These are phyloP conservation scores for Postia placenta DNA, from an alignment of 768 basidiomycete genomes.

Conservation along the genomic window DNA sequence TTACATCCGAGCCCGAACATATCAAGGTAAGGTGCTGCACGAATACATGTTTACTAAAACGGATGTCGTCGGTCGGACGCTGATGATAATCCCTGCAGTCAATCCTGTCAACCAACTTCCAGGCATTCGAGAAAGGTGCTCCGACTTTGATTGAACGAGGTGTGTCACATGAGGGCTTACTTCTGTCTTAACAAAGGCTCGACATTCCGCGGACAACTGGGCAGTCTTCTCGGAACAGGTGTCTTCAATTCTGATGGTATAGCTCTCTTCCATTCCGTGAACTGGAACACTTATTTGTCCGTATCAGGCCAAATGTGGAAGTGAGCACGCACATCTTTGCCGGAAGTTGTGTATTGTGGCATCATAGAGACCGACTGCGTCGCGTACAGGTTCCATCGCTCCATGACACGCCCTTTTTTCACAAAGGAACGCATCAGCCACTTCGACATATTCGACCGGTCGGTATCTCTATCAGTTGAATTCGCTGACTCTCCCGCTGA, in stretches of 20 bases:
- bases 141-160: too few relatives aligned
- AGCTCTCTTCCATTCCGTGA: too few relatives aligned
- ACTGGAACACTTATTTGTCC: too few relatives aligned
- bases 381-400: constrained; percentile 24
- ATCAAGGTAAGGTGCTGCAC: constrained; percentile 21
- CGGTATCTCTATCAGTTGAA: constrained; percentile 23
- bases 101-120: constrained; percentile 39
- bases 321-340: constrained; percentile 7
- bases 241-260: constrained; percentile 52
- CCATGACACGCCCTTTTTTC: constrained; percentile 33
- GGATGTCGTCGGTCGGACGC: not conserved
- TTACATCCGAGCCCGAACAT: constrained; percentile 9
- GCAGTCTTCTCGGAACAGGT: constrained; percentile 40
- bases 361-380: not conserved
- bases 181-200: constrained; percentile 21
- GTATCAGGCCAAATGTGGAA: constrained; percentile 27
- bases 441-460: constrained; percentile 28
- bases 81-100: constrained; percentile 19
- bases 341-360: too few relatives aligned
- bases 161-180: too few relatives aligned
- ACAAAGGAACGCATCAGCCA: constrained; percentile 28
- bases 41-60: not conserved
- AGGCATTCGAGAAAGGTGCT: constrained; percentile 40
- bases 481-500: not conserved
- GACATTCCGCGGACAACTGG: constrained; percentile 25